phyloP scores from a whole-genome alignment of 768 basidiomycete species.

The Roridomyces roridus region DNA sequence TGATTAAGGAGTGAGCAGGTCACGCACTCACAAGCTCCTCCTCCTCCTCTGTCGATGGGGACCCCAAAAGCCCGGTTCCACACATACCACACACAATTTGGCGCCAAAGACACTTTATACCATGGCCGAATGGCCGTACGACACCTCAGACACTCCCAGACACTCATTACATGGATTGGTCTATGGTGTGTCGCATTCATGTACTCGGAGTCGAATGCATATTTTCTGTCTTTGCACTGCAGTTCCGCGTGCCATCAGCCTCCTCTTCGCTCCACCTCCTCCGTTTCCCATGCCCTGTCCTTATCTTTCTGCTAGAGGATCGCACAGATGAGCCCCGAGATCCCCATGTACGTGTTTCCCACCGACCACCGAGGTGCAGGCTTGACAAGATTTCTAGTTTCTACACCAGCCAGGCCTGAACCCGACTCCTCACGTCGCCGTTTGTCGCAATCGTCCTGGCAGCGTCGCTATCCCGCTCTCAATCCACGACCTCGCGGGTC shows the following conservation, averaged over 20 bases:
- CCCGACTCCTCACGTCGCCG: slow-evolving; percentile 1
- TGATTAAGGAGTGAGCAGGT: too few species aligned
- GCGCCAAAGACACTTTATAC: not conserved
- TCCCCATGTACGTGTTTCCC: not conserved
- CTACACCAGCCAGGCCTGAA: slow-evolving; percentile 8
- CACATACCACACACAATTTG: too few species aligned
- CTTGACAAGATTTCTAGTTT: slow-evolving; percentile 10
- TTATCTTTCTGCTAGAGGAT: slow-evolving; percentile 12
- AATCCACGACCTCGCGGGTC: slow-evolving; percentile 5
- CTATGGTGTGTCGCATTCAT: too few species aligned
- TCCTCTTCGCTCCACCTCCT: not conserved
- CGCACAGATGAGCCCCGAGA: not conserved
- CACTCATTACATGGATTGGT: too few species aligned
- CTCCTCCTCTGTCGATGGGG: too few species aligned
- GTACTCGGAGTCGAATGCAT: not conserved
- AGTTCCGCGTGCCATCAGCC: slow-evolving; percentile 12
- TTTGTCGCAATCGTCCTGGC: too few species aligned
- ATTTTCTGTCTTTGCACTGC: not conserved
- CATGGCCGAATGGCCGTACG: slow-evolving; percentile 3
- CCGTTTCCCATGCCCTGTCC: slow-evolving; percentile 10
- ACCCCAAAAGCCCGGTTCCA: too few species aligned
- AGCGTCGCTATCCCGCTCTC: slow-evolving; percentile 6
- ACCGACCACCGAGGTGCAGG: not conserved
- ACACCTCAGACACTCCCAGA: not conserved
- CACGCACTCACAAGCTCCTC: too few species aligned